Evolutionary conservation across 768 basidiomycete genomes (phyloP), one percentile per base, ranked within the genome.

Genomic region (Steccherinum ochraceum): DNA sequence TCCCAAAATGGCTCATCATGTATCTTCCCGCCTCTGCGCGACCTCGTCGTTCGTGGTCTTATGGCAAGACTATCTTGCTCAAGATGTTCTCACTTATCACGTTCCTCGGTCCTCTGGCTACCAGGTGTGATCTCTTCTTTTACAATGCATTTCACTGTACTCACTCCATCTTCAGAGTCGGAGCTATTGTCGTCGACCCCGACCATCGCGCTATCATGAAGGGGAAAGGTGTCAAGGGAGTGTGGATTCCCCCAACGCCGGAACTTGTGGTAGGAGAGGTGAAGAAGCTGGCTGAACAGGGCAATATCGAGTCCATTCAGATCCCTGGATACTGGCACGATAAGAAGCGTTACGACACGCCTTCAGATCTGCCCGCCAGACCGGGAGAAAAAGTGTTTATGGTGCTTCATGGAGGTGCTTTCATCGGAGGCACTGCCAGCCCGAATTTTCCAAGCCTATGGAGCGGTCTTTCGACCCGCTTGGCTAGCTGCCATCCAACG

Each of bases 381-480:
- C 55, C 59, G 0, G 65, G 63, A 4, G 69, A 71, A 30, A 69
- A 66, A 30, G 62, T 72, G 5, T 55, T 72, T 4, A 67, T 61
- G 41, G 53, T 58, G 30, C 55, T 68, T 1, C 71, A 72, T 21
- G 69, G 68, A 2, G 64, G 69, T 4, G 51, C 45, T 53, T 63
- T 64, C 47, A 13, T 65, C 56, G 47, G 47, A 45, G 27, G 49
- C 23, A 52, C 50, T 19, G 46, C 59, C 19, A 54, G 58, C 46
- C 54, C 45, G 24, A 24, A 49, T 39, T n/a, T n/a, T n/a, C n/a
- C n/a, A n/a, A 40, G 45, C 5, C 7, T 52, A 46, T 51, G 48
- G 50, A 64, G 53, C 24, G 21, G 57, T 5, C 45, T 61, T 19
- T 24, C 18, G 13, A 49, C 26, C 21, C 30, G 42, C 1, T 11